These are phyloP conservation scores for Protostelium mycophagum DNA, from an alignment of 78 protist genomes.

Conservation along the genomic window DNA sequence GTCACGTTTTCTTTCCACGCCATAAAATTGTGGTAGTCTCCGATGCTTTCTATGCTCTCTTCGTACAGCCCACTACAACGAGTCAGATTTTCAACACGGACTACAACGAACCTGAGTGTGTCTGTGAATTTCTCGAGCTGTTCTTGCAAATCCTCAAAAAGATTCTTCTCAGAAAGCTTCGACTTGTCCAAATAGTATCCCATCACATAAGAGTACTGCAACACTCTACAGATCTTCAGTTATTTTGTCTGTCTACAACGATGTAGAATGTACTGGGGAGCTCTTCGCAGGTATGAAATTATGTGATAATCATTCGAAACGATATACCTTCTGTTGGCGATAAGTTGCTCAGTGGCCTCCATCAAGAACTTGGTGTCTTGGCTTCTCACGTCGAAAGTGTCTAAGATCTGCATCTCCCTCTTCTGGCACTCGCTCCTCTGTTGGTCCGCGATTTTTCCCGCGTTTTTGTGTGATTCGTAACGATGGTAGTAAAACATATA, in stretches of 20 bases:
- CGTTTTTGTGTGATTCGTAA: conserved; percentile 58
- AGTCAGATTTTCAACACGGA: not conserved
- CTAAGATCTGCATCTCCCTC: conserved; percentile 40
- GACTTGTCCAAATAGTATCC: conserved; percentile 60
- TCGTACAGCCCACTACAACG: conserved; percentile 18
- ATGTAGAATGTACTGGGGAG: not conserved
- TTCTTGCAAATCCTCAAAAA: conserved; percentile 73
- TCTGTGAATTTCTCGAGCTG: conserved; percentile 72
- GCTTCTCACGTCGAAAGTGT: conserved; percentile 44
- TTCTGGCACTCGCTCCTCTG: conserved; percentile 52
- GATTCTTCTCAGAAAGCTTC: conserved; percentile 43
- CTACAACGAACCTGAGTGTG: conserved; percentile 15
- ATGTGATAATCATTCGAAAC: too few relatives aligned
- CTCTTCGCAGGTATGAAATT: not conserved
- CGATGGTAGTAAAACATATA: conserved; percentile 74
- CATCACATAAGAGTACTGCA: conserved; percentile 69
- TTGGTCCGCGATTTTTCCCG: conserved; percentile 65
- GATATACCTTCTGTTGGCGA: conserved; percentile 1
- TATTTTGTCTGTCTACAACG: not conserved
- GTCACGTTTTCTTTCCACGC: conserved; percentile 69
- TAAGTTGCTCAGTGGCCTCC: conserved; percentile 64
- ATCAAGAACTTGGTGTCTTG: conserved; percentile 66
- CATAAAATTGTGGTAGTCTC: conserved; percentile 64
- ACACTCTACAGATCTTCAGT: conserved; percentile 46
- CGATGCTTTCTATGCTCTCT: conserved; percentile 38